These are phyloP conservation scores for Colletotrichum chrysophilum DNA, from an alignment of 2,329 filamentous ascomycete genomes.

Conservation along the genomic window DNA sequence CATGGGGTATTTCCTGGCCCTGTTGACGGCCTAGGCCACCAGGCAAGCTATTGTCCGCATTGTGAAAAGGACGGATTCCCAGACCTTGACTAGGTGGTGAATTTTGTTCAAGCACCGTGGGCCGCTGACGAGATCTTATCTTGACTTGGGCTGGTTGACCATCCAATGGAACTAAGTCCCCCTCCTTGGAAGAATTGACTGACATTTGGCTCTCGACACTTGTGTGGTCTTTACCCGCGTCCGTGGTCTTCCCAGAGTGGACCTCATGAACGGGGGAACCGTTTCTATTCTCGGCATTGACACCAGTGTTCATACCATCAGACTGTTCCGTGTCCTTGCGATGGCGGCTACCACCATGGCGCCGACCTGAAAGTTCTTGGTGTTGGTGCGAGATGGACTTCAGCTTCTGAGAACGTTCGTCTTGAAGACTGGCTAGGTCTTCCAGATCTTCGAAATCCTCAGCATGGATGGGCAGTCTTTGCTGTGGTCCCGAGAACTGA, in stretches of 20 bases:
- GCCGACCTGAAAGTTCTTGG: neutral
- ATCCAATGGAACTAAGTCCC: neutral
- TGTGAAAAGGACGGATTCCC: neutral
- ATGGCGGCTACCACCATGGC: neutral
- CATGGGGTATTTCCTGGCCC: neutral
- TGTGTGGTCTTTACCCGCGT: neutral
- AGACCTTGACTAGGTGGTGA: neutral
- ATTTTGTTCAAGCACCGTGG: neutral
- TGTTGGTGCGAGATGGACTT: neutral
- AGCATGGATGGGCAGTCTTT: neutral
- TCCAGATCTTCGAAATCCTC: neutral
- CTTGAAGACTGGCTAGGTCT: neutral
- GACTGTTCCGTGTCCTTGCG: neutral
- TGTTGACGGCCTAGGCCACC: neutral
- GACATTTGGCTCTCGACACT: neutral
- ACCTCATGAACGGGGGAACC: neutral
- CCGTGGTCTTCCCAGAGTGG: neutral
- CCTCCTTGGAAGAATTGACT: neutral
- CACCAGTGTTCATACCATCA: neutral
- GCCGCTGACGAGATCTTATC: neutral
- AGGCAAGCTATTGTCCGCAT: neutral
- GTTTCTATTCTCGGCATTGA: neutral
- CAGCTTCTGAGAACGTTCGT: neutral
- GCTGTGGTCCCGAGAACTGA: slow-evolving; percentile 10
- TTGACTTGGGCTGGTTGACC: neutral